Conservation (phyloP, 2,329 filamentous ascomycete genomes). For the Xylaria multiplex region DNA sequence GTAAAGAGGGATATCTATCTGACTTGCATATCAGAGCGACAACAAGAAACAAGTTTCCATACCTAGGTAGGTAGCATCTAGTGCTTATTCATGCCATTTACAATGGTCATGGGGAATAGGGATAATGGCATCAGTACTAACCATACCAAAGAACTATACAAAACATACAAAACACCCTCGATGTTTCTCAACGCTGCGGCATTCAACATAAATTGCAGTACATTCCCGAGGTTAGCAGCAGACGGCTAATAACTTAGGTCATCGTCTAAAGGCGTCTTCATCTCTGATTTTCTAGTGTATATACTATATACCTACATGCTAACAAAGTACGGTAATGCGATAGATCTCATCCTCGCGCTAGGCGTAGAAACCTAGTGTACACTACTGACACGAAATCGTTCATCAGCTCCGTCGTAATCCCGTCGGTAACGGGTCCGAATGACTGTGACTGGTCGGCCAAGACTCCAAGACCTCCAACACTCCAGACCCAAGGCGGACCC, state of each 20-base stretch:
- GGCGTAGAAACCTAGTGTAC: too few relatives aligned
- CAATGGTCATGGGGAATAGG: background rate
- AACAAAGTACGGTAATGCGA: too few relatives aligned
- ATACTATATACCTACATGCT: too few relatives aligned
- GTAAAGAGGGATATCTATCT: conserved; percentile 26
- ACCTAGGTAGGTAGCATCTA: background rate
- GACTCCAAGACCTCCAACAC: conserved; percentile 15
- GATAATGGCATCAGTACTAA: too few relatives aligned
- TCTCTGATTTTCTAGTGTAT: too few relatives aligned
- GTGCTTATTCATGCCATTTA: conserved; percentile 15
- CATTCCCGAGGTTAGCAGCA: too few relatives aligned
- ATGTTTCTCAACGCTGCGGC: background rate
- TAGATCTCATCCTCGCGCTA: background rate
- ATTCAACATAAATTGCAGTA: background rate
- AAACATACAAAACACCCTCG: too few relatives aligned
- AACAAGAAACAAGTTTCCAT: conserved; percentile 7
- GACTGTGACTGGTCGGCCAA: conserved; percentile 20
- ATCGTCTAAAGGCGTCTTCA: too few relatives aligned
- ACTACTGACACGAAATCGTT: conserved; percentile 3
- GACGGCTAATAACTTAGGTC: too few relatives aligned
- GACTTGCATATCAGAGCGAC: conserved; percentile 28
- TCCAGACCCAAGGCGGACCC: conserved; percentile 25
- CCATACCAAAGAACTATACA: too few relatives aligned
- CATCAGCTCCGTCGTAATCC: conserved; percentile 17
- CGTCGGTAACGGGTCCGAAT: conserved; percentile 16